These are phyloP conservation scores for Benincasa hispida DNA, from an alignment of 306 rosid genomes.

Conservation along the genomic window DNA sequence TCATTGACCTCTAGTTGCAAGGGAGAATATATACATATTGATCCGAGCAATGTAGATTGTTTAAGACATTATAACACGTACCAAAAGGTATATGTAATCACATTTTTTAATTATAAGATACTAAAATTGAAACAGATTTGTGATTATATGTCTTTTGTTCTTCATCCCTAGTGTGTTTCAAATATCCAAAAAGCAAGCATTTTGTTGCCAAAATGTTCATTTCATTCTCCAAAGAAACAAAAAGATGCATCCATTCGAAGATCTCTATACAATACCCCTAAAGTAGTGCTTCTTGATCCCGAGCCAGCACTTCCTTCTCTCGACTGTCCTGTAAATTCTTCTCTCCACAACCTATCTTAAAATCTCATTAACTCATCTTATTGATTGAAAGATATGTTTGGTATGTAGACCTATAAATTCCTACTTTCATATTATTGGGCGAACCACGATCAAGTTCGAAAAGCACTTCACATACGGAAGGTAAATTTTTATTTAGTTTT, in stretches of 20 bases:
- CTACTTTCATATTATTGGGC: conserved; percentile 39
- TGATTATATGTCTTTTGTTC: not conserved
- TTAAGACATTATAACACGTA: conserved; percentile 12
- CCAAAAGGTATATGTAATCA: conserved; percentile 6
- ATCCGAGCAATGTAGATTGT: conserved; percentile 26
- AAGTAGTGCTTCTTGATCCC: not conserved
- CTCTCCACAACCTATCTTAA: not conserved
- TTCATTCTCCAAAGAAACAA: not conserved
- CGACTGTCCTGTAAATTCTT: not conserved
- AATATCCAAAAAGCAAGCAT: not conserved
- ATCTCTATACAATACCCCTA: not conserved
- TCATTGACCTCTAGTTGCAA: conserved; percentile 27
- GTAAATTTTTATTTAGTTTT: conserved; percentile 1
- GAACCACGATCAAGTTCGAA: conserved; percentile 37
- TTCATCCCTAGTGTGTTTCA: not conserved
- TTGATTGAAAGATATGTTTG: not conserved
- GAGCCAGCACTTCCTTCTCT: not conserved
- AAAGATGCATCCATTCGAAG: not conserved
- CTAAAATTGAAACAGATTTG: not conserved
- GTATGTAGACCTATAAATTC: conserved; percentile 5
- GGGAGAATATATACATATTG: conserved; percentile 24
- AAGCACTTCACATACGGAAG: conserved; percentile 35
- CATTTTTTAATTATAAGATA: no score
- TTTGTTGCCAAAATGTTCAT: not conserved
- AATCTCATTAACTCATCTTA: not conserved